phyloP scores from a whole-genome alignment of 164 flowering plant species.

The Aristolochia fimbriata region DNA sequence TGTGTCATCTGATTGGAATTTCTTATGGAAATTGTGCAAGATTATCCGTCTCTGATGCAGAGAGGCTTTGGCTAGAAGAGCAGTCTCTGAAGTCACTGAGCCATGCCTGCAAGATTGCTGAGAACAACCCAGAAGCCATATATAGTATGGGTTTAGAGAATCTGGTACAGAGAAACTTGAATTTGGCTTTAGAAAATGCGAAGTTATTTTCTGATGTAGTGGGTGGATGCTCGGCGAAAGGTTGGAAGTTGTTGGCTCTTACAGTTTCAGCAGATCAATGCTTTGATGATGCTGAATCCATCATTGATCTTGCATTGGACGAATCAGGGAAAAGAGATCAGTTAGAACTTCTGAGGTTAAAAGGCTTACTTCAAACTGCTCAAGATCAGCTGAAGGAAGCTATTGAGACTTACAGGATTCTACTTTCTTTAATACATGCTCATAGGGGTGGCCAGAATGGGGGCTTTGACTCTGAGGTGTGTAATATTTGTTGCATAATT shows the following conservation, averaged over 20 bases:
- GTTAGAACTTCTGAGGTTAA: constrained; percentile 60
- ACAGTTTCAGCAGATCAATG: constrained; percentile 71
- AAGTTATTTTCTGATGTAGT: constrained; percentile 35
- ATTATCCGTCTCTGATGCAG: constrained; percentile 42
- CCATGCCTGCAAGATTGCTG: constrained; percentile 29
- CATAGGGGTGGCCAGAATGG: constrained; percentile 28
- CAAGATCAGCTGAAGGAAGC: constrained; percentile 82
- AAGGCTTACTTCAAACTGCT: constrained; percentile 70
- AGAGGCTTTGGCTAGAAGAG: constrained; percentile 38
- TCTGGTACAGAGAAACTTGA: constrained; percentile 67
- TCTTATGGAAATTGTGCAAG: constrained; percentile 78
- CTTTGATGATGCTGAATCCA: constrained; percentile 64
- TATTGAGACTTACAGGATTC: constrained; percentile 57
- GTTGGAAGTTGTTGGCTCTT: constrained; percentile 72
- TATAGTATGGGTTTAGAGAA: constrained; percentile 61
- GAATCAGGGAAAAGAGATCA: constrained; percentile 55
- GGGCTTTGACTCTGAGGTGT: constrained; percentile 35
- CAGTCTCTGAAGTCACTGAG: constrained; percentile 48
- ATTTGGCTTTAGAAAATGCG: constrained; percentile 49
- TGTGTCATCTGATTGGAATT: constrained; percentile 61
- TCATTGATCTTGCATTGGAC: constrained; percentile 74
- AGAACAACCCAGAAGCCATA: constrained; percentile 51
- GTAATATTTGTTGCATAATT: background rate
- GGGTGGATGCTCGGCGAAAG: constrained; percentile 48
- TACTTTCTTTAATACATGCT: constrained; percentile 65